Evolutionary conservation across 1,284 basidiomycete genomes (phyloP).

Genomic region (Termitomyces sp.): DNA sequence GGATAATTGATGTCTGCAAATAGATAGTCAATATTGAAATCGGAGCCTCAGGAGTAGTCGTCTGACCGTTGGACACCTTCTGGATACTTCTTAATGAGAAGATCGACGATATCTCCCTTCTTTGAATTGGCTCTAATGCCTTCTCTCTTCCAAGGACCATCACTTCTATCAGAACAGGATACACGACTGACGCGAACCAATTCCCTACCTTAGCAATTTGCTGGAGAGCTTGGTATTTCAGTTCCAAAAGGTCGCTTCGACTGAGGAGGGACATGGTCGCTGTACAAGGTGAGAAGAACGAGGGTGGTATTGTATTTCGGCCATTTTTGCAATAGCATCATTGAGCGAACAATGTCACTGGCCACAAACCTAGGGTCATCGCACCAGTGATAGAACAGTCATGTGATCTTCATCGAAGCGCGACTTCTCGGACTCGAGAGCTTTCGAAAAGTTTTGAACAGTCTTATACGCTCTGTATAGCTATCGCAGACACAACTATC

Average conservation of each 20-base stretch:
- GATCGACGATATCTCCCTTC: constrained; percentile 23
- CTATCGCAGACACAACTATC: no score
- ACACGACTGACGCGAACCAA: background rate
- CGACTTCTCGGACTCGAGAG: no score
- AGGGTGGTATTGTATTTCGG: background rate
- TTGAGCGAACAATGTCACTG: constrained; percentile 8
- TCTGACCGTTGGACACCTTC: constrained; percentile 20
- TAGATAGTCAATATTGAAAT: background rate
- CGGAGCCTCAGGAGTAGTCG: background rate
- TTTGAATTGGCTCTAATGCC: constrained; percentile 28
- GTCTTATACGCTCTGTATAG: no score
- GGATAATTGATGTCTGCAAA: background rate
- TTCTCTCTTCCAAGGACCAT: constrained; percentile 15
- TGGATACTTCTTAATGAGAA: constrained; percentile 24
- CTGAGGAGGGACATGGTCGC: constrained; percentile 5
- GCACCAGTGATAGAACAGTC: no score
- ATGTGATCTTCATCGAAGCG: no score
- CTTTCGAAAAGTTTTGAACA: no score
- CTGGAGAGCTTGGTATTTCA: constrained; percentile 13
- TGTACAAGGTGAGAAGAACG: background rate
- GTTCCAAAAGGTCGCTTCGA: constrained; percentile 10
- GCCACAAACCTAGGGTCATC: background rate
- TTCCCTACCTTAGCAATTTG: constrained; percentile 16
- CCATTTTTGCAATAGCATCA: background rate
- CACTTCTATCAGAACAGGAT: background rate